phyloP scores from a whole-genome alignment of 768 basidiomycete genomes.

The Dentipellis sp. region DNA sequence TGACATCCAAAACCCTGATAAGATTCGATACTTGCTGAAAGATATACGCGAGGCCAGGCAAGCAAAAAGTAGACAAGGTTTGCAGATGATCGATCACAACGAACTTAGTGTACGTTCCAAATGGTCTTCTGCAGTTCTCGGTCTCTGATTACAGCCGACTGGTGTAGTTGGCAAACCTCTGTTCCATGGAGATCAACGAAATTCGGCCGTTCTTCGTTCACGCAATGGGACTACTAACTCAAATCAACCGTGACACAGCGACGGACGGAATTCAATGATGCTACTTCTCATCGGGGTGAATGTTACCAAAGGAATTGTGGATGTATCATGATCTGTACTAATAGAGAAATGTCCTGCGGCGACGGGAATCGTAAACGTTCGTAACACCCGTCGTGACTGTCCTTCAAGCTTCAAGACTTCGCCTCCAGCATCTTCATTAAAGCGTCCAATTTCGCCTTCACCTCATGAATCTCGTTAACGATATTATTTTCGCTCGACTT shows the following conservation, averaged over 20 bases:
- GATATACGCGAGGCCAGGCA: slow-evolving; percentile 95
- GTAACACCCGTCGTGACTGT: no score
- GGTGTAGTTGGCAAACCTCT: slow-evolving; percentile 69
- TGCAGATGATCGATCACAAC: slow-evolving; percentile 70
- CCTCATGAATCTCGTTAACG: slow-evolving; percentile 48
- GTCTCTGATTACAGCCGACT: not conserved
- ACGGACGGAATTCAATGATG: not conserved
- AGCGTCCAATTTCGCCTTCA: slow-evolving; percentile 36
- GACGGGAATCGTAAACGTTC: no score
- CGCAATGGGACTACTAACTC: slow-evolving; percentile 66
- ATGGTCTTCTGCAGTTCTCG: not conserved
- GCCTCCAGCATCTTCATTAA: slow-evolving; percentile 28
- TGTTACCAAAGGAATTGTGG: no score
- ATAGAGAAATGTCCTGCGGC: no score
- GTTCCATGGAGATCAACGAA: slow-evolving; percentile 91
- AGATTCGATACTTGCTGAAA: slow-evolving; percentile 77
- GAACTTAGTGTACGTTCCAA: slow-evolving; percentile 58
- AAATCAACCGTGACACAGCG: slow-evolving; percentile 30
- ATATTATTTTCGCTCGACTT: slow-evolving; percentile 68
- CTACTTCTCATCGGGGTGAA: no score
- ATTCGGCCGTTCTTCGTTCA: slow-evolving; percentile 83
- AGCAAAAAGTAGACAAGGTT: slow-evolving; percentile 84
- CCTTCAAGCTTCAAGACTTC: not conserved
- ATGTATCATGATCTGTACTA: no score
- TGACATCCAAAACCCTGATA: slow-evolving; percentile 80